Base-by-base conservation (phyloP, 495 filamentous ascomycete genomes). In the Xylaria curta region DNA sequence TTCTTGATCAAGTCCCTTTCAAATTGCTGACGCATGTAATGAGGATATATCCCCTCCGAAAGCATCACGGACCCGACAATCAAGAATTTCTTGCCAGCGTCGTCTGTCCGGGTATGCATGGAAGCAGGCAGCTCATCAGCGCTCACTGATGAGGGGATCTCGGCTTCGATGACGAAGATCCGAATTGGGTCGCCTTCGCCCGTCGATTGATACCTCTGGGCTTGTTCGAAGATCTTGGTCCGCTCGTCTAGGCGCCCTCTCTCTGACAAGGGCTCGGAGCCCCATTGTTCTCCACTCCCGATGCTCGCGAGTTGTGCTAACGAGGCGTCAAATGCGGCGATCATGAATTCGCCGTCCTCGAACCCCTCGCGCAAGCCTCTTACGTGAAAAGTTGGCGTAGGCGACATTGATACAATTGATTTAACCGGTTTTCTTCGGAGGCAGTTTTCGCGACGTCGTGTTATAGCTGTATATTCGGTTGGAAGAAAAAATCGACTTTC, bases 121-220 rank as follows among this genome's bases (percentile, higher is more conserved):
- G 59, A 54, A 8, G 59, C 28, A n/a, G 68, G 68, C 38, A 70
- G 33, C 33, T 64, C 59, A 21, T 64, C 46, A 19, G 44, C 13
- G 15, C 2, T n/a, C 12, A 24, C 40, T 2, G 38, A 42, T 13
- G 38, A 42, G 3, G 21, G 5, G 19, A 64, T 31, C 68, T 64
- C 68, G 46, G 47, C 46, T 56, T 70, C 68, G 47, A 64, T 56
- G 59, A 64, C 19, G 60, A 70, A 63, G 46, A 70, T 28, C 33
- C 21, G 38, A 28, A 70, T 36, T 3, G 68, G 59, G 4, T 53
- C 36, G 2, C 59, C 68, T 21, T 70, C 68, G 21, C 68, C 46
- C 0, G 68, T 70, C 13, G 19, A 9, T 46, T 64, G 68, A 31
- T 63, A 64, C 15, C 46, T 49, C 2, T 24, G 9, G 4, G 68